phyloP scores from a whole-genome alignment of 345 rosid genomes.

The Orychophragmus violaceus region DNA sequence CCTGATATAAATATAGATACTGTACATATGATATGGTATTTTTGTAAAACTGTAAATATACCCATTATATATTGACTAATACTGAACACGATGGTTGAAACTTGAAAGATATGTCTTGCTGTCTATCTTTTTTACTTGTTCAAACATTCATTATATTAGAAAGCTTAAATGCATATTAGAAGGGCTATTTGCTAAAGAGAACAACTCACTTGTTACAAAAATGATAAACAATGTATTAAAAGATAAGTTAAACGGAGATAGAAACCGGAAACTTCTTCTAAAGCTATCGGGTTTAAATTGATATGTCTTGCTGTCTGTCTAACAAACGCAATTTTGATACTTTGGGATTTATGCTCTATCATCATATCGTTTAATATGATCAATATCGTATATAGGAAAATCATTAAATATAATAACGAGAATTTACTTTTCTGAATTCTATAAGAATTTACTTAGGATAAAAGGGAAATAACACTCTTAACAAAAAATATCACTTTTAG shows the following conservation, averaged over 20 bases:
- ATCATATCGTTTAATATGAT: not conserved
- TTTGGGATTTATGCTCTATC: not conserved
- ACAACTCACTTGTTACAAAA: too few relatives aligned
- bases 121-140: too few relatives aligned
- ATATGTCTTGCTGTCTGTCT: not conserved
- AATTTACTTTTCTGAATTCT: not conserved
- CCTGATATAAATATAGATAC: not conserved
- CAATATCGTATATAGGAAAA: not conserved
- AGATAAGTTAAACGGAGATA: too few relatives aligned
- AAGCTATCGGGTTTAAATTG: too few relatives aligned
- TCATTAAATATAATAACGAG: not conserved
- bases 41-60: not conserved
- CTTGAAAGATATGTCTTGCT: not conserved
- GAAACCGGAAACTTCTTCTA: too few relatives aligned
- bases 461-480: not conserved
- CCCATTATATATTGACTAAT: not conserved
- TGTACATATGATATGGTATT: not conserved
- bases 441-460: not conserved
- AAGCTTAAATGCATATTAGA: too few relatives aligned
- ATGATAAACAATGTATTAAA: too few relatives aligned
- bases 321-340: not conserved
- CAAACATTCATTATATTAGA: too few relatives aligned
- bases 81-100: not conserved
- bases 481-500: not conserved
- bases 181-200: too few relatives aligned